Evolutionary conservation across 129 eudicot genomes (phyloP).

Genomic region (carrot (Daucus carota)): DH1_v3.0 NC_030388.2:12125501-12126000

Average conservation of each 20-base stretch:
- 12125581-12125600: not conserved
- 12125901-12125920: not conserved
- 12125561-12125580: not conserved
- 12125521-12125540: too few species aligned
- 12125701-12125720: not conserved
- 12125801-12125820: not conserved
- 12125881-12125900: not conserved
- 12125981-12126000: conserved; percentile 72
- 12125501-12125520: too few species aligned
- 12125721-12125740: not conserved
- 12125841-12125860: too few species aligned
- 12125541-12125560: not conserved
- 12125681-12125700: too few species aligned
- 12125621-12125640: not conserved
- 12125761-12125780: not conserved
- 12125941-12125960: not conserved
- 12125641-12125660: not conserved
- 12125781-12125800: too few species aligned
- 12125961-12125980: conserved; percentile 81
- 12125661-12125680: not conserved
- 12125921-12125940: not conserved
- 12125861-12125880: too few species aligned
- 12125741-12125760: too few species aligned
- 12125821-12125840: too few species aligned
- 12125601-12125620: not conserved